These are phyloP conservation scores for Pholiota molesta DNA, from an alignment of 768 basidiomycete genomes.

Conservation along the genomic window DNA sequence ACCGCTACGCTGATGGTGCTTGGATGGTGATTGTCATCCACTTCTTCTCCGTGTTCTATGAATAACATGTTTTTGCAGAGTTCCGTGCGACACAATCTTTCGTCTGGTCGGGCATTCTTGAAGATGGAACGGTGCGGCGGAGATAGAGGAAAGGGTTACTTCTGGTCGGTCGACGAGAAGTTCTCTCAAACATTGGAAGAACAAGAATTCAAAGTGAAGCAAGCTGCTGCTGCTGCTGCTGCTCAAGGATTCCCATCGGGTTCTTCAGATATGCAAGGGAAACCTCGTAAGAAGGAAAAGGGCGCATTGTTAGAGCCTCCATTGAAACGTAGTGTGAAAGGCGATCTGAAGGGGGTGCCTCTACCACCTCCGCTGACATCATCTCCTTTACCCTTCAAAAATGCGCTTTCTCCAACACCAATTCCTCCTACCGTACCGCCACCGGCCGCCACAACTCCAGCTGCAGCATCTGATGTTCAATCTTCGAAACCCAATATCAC, in stretches of 20 bases:
- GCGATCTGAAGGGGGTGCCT: conserved; percentile 56
- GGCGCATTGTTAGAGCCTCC: conserved; percentile 57
- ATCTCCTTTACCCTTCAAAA: conserved; percentile 58
- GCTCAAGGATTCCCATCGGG: conserved; percentile 29
- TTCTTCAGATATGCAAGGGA: conserved; percentile 34
- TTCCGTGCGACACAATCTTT: conserved; percentile 94
- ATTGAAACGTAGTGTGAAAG: conserved; percentile 71
- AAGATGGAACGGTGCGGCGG: conserved; percentile 87
- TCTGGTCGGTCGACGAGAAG: conserved; percentile 88
- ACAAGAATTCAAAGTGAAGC: conserved; percentile 60
- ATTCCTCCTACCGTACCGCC: conserved; percentile 16
- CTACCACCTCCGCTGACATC: conserved; percentile 74
- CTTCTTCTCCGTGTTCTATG: conserved; percentile 8
- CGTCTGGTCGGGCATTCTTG: conserved; percentile 88
- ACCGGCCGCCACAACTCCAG: conserved; percentile 16
- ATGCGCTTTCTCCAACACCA: conserved; percentile 25
- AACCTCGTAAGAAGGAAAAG: conserved; percentile 66
- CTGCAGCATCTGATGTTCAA: conserved; percentile 12
- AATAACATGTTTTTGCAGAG: conserved; percentile 52
- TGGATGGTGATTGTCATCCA: conserved; percentile 77
- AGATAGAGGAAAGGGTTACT: conserved; percentile 89
- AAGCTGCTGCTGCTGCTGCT: conserved; percentile 36
- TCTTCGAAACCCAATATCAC: neutral
- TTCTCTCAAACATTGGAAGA: conserved; percentile 70
- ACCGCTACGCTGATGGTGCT: conserved; percentile 81